phyloP scores from a whole-genome alignment of 202 grass and related monocot genomes.

The Digitaria exilis region DNA sequence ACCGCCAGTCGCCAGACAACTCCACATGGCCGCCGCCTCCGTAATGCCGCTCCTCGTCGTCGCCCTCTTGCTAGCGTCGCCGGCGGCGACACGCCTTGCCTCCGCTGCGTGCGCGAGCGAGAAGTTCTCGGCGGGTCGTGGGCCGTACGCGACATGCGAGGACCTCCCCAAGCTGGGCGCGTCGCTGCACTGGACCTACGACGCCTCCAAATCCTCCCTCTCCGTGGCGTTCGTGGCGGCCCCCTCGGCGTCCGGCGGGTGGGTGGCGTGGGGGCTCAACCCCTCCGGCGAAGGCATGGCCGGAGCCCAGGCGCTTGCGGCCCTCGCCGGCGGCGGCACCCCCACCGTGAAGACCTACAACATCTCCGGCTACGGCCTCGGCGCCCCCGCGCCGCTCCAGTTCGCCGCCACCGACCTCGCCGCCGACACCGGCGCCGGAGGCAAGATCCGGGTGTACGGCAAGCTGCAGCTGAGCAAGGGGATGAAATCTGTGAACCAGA shows the following conservation, averaged over 20 bases:
- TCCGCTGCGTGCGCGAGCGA: slow-evolving; percentile 48
- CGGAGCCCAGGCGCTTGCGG: slow-evolving; percentile 74
- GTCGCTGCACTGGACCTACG: slow-evolving; percentile 82
- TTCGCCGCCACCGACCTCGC: slow-evolving; percentile 67
- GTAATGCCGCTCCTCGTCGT: slow-evolving; percentile 40
- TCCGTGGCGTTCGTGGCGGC: slow-evolving; percentile 84
- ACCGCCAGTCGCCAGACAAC: too few species aligned
- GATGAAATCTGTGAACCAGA: slow-evolving; percentile 72
- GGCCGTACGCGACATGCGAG: slow-evolving; percentile 56
- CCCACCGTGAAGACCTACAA: slow-evolving; percentile 80
- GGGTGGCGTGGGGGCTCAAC: slow-evolving; percentile 94
- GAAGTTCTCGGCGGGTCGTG: slow-evolving; percentile 68
- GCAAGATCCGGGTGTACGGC: slow-evolving; percentile 72
- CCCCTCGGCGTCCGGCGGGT: slow-evolving; percentile 51
- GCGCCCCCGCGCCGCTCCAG: slow-evolving; percentile 48
- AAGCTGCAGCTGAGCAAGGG: slow-evolving; percentile 63
- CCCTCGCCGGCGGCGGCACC: slow-evolving; percentile 36
- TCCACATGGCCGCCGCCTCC: background rate
- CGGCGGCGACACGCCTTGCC: slow-evolving; percentile 9
- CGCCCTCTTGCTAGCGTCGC: slow-evolving; percentile 43
- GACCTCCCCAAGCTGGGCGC: slow-evolving; percentile 69
- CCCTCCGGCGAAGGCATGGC: slow-evolving; percentile 60
- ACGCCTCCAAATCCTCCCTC: slow-evolving; percentile 44
- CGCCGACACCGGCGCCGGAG: slow-evolving; percentile 52
- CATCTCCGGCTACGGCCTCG: slow-evolving; percentile 59